Evolutionary conservation across 2,329 filamentous ascomycete genomes (phyloP).

Genomic region (Alternaria panax): DNA sequence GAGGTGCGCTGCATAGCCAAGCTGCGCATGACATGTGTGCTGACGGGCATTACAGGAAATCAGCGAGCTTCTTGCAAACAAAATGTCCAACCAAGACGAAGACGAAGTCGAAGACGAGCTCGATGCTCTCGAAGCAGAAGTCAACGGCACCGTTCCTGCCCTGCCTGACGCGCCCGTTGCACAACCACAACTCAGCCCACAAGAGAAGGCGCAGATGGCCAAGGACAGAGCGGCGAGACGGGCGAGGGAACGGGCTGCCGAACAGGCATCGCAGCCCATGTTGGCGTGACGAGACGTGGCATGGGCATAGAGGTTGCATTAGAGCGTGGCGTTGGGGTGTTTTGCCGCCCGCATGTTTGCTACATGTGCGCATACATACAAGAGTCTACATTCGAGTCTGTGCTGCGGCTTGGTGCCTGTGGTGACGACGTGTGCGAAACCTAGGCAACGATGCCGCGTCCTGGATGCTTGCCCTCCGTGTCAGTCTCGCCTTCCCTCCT

Average conservation of each 20-base stretch:
- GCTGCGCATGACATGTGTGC: neutral
- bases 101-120: constrained; percentile 98
- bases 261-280: constrained; percentile 47
- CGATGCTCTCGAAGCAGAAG: constrained; percentile 76
- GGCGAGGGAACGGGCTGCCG: constrained; percentile 42
- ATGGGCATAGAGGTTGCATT: constrained; percentile 31
- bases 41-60: constrained; percentile 71
- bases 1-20: constrained; percentile 62
- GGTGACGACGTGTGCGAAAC: constrained; percentile 29
- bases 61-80: constrained; percentile 85
- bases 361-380: neutral
- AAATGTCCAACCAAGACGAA: constrained; percentile 93
- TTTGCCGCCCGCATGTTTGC: constrained; percentile 15
- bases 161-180: constrained; percentile 52
- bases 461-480: constrained; percentile 12
- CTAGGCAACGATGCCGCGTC: constrained; percentile 9
- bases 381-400: neutral
- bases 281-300: constrained; percentile 37
- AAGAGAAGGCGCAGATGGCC: constrained; percentile 39
- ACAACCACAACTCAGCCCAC: constrained; percentile 40
- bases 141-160: constrained; percentile 48
- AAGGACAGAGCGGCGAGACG: constrained; percentile 45
- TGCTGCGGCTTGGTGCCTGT: constrained; percentile 1
- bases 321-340: constrained; percentile 45
- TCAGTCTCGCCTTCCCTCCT: constrained; percentile 7